These are phyloP conservation scores for Omphalotus guepiniiformis DNA, from an alignment of 768 basidiomycete genomes.

Conservation along the genomic window DNA sequence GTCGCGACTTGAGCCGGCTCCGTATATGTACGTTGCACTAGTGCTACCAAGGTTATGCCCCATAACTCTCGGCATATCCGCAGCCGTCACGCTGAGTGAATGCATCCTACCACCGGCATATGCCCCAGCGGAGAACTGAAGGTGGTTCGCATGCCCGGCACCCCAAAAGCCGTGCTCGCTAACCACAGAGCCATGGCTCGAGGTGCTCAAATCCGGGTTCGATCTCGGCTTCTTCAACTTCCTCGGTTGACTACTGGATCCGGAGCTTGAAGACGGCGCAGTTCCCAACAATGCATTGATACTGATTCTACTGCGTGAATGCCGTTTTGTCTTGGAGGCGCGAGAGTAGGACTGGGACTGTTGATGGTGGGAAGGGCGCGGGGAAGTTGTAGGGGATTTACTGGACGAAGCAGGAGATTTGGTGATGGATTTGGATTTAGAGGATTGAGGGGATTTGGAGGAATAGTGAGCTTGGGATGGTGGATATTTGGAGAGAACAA, in stretches of 20 bases:
- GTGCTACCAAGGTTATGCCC: neutral
- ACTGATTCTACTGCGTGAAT: conserved; percentile 7
- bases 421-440: conserved; percentile 25
- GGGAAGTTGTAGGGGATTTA: neutral
- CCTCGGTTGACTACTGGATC: conserved; percentile 22
- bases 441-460: conserved; percentile 36
- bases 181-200: conserved; percentile 20
- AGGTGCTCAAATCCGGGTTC: conserved; percentile 47
- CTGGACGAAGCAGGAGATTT: neutral
- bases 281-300: conserved; percentile 6
- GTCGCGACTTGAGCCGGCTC: neutral
- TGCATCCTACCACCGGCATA: conserved; percentile 51
- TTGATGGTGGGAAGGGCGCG: conserved; percentile 2
- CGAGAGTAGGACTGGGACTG: conserved; percentile 5
- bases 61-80: conserved; percentile 48
- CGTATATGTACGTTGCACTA: neutral
- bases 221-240: conserved; percentile 73
- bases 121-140: neutral
- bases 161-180: conserved; percentile 9
- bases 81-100: conserved; percentile 75
- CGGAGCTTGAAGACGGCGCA: neutral
- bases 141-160: conserved; percentile 13
- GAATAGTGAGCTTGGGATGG: conserved; percentile 30
- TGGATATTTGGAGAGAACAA: conserved; percentile 14
- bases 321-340: conserved; percentile 4